These are phyloP conservation scores for Discostella stelligeroides DNA, from an alignment of 108 stramenopile species.

Conservation along the genomic window DNA sequence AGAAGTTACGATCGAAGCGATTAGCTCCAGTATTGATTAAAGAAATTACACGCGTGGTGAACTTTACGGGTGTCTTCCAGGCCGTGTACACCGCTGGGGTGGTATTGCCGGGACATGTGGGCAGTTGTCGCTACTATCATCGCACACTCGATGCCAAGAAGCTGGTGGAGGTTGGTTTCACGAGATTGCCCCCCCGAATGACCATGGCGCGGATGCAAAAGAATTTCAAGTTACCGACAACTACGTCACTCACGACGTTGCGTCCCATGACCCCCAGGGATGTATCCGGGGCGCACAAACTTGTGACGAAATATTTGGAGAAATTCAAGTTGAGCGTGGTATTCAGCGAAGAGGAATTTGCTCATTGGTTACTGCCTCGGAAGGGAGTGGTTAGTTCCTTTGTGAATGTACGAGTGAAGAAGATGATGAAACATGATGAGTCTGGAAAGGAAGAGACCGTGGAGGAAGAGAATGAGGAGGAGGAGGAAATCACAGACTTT, in stretches of 20 bases:
- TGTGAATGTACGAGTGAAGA: conserved; percentile 63
- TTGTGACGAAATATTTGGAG: conserved; percentile 81
- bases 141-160: conserved; percentile 95
- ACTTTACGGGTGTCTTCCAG: conserved; percentile 91
- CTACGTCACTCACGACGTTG: conserved; percentile 50
- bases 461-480: conserved; percentile 45
- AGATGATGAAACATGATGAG: conserved; percentile 34
- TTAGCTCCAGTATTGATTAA: conserved; percentile 98
- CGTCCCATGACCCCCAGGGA: conserved; percentile 81
- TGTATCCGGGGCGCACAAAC: conserved; percentile 74
- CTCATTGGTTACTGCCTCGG: conserved; percentile 96
- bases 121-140: conserved; percentile 94
- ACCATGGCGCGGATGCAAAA: conserved; percentile 95
- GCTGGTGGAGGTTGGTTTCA: conserved; percentile 93
- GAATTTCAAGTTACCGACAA: conserved; percentile 82
- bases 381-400: conserved; percentile 90
- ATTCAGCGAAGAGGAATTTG: conserved; percentile 88
- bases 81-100: conserved; percentile 99
- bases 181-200: conserved; percentile 83
- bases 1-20: conserved; percentile 95
- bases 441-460: conserved; percentile 50
- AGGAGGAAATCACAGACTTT: conserved; percentile 73
- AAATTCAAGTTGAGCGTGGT: conserved; percentile 83
- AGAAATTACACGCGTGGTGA: conserved; percentile 98
- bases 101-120: conserved; percentile 93